phyloP scores from a whole-genome alignment of 305 asterid species.

The Striga hermonthica region DNA sequence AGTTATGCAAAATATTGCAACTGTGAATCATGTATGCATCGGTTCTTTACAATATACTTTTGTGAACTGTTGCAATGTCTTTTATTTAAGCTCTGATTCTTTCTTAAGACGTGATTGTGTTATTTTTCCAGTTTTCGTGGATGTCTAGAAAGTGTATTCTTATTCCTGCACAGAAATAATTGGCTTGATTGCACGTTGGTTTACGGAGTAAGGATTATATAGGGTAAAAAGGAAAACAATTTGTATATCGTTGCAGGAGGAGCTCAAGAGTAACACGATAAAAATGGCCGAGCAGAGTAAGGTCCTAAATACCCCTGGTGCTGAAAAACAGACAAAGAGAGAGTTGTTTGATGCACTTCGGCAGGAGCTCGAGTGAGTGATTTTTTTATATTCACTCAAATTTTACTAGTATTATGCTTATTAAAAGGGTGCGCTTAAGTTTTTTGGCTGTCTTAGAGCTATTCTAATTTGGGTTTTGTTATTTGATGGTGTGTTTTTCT shows the following conservation, averaged over 20 bases:
- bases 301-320: slow-evolving; percentile 84
- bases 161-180: slow-evolving; percentile 15
- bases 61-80: neutral
- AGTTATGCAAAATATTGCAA: neutral
- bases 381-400: slow-evolving; percentile 3
- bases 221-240: slow-evolving; percentile 6
- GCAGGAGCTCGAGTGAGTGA: slow-evolving; percentile 88
- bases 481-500: too few relatives aligned
- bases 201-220: slow-evolving; percentile 16
- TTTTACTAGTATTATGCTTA: neutral
- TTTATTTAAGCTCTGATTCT: neutral
- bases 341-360: slow-evolving; percentile 87
- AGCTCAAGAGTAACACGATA: slow-evolving; percentile 72
- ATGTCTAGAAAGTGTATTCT: neutral
- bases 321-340: slow-evolving; percentile 88
- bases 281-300: slow-evolving; percentile 97
- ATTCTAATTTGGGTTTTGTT: too few relatives aligned
- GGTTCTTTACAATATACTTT: neutral
- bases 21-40: neutral
- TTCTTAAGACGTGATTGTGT: neutral
- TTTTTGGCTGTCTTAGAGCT: neutral
- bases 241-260: slow-evolving; percentile 54
- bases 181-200: slow-evolving; percentile 1
- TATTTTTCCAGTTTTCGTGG: slow-evolving; percentile 9
- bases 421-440: neutral